These are phyloP conservation scores for Penicillium sp. DNA, from an alignment of 2,329 filamentous ascomycete species.

Conservation along the genomic window DNA sequence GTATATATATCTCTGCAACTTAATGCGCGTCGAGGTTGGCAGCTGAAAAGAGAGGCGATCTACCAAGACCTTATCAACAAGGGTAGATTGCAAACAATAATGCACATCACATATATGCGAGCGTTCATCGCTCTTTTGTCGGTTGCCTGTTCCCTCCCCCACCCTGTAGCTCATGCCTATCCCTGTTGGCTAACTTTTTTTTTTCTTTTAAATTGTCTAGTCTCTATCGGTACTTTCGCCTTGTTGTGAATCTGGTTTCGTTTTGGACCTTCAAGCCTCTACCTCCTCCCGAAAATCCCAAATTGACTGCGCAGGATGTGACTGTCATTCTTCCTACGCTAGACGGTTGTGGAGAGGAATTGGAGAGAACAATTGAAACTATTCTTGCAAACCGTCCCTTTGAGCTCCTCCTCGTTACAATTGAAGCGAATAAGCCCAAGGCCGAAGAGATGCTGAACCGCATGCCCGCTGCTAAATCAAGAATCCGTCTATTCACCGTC, in stretches of 20 bases:
- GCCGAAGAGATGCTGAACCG: slow-evolving; percentile 65
- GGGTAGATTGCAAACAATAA: slow-evolving; percentile 22
- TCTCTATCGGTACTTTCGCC: slow-evolving; percentile 83
- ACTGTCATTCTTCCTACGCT: slow-evolving; percentile 95
- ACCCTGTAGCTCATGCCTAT: slow-evolving; percentile 13
- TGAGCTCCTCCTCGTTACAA: slow-evolving; percentile 83
- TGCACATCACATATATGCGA: slow-evolving; percentile 46
- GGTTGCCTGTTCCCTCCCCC: slow-evolving; percentile 29
- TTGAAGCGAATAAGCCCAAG: slow-evolving; percentile 74
- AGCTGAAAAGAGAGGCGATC: neutral
- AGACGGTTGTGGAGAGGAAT: slow-evolving; percentile 81
- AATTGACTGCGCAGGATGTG: slow-evolving; percentile 79
- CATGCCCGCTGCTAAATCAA: slow-evolving; percentile 63
- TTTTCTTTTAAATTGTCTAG: slow-evolving; percentile 52
- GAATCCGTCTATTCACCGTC: slow-evolving; percentile 75
- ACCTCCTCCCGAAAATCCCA: slow-evolving; percentile 80
- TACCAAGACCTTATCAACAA: slow-evolving; percentile 5
- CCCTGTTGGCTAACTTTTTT: slow-evolving; percentile 13
- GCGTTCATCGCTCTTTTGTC: slow-evolving; percentile 49
- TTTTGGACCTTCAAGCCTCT: slow-evolving; percentile 89
- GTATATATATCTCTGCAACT: neutral
- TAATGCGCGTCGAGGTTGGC: slow-evolving; percentile 10
- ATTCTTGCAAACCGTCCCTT: slow-evolving; percentile 61
- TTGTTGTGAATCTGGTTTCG: slow-evolving; percentile 82
- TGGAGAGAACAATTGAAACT: slow-evolving; percentile 74